These are phyloP conservation scores for Lactarius akahatsu DNA, from an alignment of 768 basidiomycete genomes.

Conservation along the genomic window DNA sequence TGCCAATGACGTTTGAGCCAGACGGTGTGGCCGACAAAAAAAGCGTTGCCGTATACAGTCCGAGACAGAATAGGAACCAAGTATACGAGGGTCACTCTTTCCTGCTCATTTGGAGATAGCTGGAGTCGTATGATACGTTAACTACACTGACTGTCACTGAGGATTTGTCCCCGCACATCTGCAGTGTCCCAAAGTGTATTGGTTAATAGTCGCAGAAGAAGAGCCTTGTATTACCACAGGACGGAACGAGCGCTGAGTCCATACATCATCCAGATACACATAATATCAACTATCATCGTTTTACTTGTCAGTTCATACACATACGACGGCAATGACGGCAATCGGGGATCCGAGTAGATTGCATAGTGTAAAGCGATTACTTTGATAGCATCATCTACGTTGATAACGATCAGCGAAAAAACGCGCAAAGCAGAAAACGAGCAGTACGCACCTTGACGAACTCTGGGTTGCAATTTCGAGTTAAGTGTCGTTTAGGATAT, in stretches of 20 bases:
- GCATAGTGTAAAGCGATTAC: slow-evolving; percentile 37
- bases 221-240: slow-evolving; percentile 1
- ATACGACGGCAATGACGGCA: slow-evolving; percentile 4
- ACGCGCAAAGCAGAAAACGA: slow-evolving; percentile 10
- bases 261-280: slow-evolving; percentile 26
- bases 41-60: too few relatives aligned
- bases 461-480: slow-evolving; percentile 43
- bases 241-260: slow-evolving; percentile 2
- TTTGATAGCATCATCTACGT: slow-evolving; percentile 73
- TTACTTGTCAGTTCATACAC: slow-evolving; percentile 9
- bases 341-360: background rate
- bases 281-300: slow-evolving; percentile 18
- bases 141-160: too few relatives aligned
- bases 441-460: slow-evolving; percentile 62
- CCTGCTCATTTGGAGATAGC: too few relatives aligned
- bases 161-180: too few relatives aligned
- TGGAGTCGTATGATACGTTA: too few relatives aligned
- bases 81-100: too few relatives aligned
- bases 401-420: slow-evolving; percentile 19
- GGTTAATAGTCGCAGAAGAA: too few relatives aligned
- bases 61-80: too few relatives aligned
- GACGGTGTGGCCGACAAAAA: too few relatives aligned
- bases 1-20: too few relatives aligned
- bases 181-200: too few relatives aligned
- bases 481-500: slow-evolving; percentile 15